phyloP scores from a whole-genome alignment of 805 yeast genomes.

The Candida sphagnicola region DNA sequence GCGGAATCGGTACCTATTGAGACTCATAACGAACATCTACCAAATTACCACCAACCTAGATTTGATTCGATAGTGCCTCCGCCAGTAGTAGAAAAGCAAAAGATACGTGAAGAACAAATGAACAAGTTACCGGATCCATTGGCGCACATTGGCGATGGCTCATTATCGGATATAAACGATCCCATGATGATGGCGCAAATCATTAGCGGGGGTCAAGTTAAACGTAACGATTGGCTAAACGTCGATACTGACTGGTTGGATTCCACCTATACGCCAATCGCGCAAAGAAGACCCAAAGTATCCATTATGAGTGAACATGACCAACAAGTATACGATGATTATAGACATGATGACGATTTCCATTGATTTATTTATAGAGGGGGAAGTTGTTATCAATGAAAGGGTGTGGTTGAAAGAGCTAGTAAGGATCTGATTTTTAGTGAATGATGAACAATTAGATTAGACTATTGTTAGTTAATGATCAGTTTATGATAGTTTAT shows the following conservation, averaged over 20 bases:
- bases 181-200: conserved; percentile 39
- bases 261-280: conserved; percentile 4
- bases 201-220: conserved; percentile 39
- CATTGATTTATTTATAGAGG: too few relatives aligned
- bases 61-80: background rate
- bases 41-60: conserved; percentile 1
- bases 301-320: conserved; percentile 23
- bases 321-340: conserved; percentile 41
- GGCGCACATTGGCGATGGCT: conserved; percentile 40
- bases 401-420: too few relatives aligned
- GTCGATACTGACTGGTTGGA: conserved; percentile 12
- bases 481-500: too few relatives aligned
- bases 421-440: too few relatives aligned
- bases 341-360: conserved; percentile 36
- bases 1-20: conserved; percentile 2
- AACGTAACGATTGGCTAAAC: conserved; percentile 31
- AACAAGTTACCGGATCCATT: conserved; percentile 40
- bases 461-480: too few relatives aligned
- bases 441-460: too few relatives aligned
- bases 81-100: background rate
- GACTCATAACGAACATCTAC: conserved; percentile 2
- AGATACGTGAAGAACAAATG: conserved; percentile 3
- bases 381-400: too few relatives aligned
- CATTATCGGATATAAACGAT: conserved; percentile 23
- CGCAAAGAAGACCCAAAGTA: conserved; percentile 6